Percentiles rank a stretch among this genome's conserved stretches.
Evolutionary conservation across 805 yeast species (phyloP).

Genomic region (Candida bentonensis): DNA sequence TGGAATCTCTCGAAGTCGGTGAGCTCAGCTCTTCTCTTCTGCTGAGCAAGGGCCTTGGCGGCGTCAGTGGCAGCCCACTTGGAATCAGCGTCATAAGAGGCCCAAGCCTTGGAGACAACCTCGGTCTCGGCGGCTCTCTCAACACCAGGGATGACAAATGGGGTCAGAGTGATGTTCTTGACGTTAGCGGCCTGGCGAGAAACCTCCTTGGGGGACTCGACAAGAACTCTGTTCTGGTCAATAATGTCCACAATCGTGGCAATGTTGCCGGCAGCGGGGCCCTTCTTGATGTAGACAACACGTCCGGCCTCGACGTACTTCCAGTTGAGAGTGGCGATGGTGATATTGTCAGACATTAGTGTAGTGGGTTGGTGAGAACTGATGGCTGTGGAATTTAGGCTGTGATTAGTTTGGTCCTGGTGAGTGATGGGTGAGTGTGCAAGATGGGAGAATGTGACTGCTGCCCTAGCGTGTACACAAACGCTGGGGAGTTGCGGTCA

Average conservation of each 20-base stretch:
- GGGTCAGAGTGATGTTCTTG: constrained; percentile 84
- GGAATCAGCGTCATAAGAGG: constrained; percentile 71
- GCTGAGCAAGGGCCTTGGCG: constrained; percentile 97
- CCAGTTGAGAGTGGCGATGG: constrained; percentile 96
- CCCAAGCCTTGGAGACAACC: constrained; percentile 83
- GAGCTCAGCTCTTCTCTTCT: constrained; percentile 84
- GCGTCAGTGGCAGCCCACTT: constrained; percentile 91
- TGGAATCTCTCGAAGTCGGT: constrained; percentile 99
- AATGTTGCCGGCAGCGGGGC: constrained; percentile 59
- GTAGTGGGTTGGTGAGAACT: not conserved
- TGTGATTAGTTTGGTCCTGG: no score
- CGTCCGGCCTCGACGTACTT: constrained; percentile 99
- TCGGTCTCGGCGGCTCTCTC: constrained; percentile 93
- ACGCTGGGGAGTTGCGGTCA: no score
- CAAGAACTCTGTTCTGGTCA: constrained; percentile 96
- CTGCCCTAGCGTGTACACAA: no score
- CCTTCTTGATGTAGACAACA: constrained; percentile 83
- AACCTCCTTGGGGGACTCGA: constrained; percentile 91
- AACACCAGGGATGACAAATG: constrained; percentile 67
- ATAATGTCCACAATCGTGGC: constrained; percentile 97
- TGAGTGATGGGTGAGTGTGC: not conserved
- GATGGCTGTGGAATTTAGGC: not conserved
- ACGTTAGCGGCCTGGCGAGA: constrained; percentile 85
- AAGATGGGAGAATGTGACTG: no score
- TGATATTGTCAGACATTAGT: constrained; percentile 52